Conservation (phyloP, 2,329 filamentous ascomycete genomes). For the Xenoacremonium recifei region DNA sequence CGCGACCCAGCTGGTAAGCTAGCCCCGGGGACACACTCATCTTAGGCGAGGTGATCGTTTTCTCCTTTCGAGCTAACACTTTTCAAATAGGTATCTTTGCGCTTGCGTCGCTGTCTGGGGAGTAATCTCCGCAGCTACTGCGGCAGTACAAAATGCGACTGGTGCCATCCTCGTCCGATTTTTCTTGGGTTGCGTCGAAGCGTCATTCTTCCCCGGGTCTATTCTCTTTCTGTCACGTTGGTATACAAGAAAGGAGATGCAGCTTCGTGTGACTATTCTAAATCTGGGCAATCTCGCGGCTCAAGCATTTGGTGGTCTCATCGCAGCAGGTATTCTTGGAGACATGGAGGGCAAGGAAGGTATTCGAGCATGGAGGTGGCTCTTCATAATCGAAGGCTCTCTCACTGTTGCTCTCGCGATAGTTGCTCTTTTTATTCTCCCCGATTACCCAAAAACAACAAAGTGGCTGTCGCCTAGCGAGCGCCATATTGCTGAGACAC, state of each 20-base stretch:
- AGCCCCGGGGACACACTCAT: too few species aligned
- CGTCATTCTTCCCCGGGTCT: slow-evolving; percentile 50
- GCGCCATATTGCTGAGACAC: not conserved
- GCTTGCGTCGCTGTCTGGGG: slow-evolving; percentile 18
- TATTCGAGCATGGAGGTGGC: slow-evolving; percentile 19
- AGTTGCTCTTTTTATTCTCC: slow-evolving; percentile 18
- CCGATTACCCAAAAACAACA: slow-evolving; percentile 21
- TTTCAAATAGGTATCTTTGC: too few species aligned
- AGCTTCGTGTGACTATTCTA: slow-evolving; percentile 31
- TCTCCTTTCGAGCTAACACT: too few species aligned
- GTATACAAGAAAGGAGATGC: slow-evolving; percentile 37
- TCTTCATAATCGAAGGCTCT: slow-evolving; percentile 26
- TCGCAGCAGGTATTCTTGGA: slow-evolving; percentile 29
- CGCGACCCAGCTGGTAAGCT: not conserved
- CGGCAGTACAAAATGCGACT: slow-evolving; percentile 43
- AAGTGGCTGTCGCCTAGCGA: slow-evolving; percentile 12
- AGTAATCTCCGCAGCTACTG: slow-evolving; percentile 32
- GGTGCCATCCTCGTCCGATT: slow-evolving; percentile 39
- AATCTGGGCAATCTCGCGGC: slow-evolving; percentile 30
- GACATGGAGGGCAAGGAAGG: slow-evolving; percentile 22
- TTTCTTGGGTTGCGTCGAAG: slow-evolving; percentile 54
- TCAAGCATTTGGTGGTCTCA: slow-evolving; percentile 32
- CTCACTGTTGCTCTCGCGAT: slow-evolving; percentile 19
- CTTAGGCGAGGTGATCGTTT: too few species aligned
- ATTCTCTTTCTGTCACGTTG: slow-evolving; percentile 38